These are phyloP conservation scores for Candida boleticola DNA, from an alignment of 805 yeast genomes.

Conservation along the genomic window DNA sequence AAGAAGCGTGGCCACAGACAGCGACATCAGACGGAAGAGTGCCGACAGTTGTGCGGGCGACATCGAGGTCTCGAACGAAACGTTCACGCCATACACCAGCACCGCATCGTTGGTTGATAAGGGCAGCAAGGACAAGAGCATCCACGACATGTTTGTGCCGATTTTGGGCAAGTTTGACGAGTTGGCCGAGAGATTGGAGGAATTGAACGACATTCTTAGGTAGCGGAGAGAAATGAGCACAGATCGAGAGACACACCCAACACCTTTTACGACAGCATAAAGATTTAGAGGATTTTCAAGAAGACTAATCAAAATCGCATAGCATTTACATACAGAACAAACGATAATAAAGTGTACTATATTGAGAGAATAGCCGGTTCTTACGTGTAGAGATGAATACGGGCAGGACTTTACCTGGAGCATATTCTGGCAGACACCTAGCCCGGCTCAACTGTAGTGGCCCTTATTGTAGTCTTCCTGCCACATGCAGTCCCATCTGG, in stretches of 20 bases:
- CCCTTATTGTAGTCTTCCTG: no score
- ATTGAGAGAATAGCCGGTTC: no score
- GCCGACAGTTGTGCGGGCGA: neutral
- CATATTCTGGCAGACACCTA: no score
- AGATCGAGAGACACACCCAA: neutral
- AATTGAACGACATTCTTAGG: conserved; percentile 20
- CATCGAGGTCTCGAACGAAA: conserved; percentile 10
- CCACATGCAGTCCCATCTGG: no score
- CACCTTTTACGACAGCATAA: no score
- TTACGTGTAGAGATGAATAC: no score
- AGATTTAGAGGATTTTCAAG: no score
- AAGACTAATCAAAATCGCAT: no score
- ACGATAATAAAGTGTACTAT: no score
- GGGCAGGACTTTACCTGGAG: no score
- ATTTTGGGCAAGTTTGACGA: conserved; percentile 49
- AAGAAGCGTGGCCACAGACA: neutral
- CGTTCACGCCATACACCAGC: conserved; percentile 37
- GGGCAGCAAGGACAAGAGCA: conserved; percentile 31
- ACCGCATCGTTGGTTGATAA: conserved; percentile 14
- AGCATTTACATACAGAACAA: no score
- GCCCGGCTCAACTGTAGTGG: no score
- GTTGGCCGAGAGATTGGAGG: conserved; percentile 41
- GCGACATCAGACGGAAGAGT: neutral
- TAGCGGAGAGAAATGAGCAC: conserved; percentile 6
- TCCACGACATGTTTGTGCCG: conserved; percentile 57